Conservation (phyloP, 495 filamentous ascomycete genomes). For the Penicillium cataractarum region DNA sequence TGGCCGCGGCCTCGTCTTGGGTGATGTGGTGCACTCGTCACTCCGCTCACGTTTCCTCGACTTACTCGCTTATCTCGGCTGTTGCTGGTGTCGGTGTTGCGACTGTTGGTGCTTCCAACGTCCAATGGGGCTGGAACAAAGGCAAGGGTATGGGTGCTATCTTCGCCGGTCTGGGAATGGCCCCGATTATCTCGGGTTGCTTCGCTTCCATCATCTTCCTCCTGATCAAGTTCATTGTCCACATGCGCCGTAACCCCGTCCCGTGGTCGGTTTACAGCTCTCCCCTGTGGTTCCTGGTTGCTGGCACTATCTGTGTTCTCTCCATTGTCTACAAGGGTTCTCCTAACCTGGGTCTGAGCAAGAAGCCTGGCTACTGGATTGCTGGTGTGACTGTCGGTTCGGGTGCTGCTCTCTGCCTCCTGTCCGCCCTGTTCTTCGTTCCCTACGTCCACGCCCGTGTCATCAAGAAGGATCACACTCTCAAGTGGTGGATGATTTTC, state of each 20-base stretch:
- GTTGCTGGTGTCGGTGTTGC: conserved; percentile 66
- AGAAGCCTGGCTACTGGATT: conserved; percentile 60
- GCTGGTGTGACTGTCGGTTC: conserved; percentile 58
- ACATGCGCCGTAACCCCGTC: conserved; percentile 59
- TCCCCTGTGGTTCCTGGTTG: conserved; percentile 62
- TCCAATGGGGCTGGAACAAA: conserved; percentile 65
- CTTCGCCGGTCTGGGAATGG: conserved; percentile 64
- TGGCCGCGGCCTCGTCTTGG: conserved; percentile 57
- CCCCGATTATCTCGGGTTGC: conserved; percentile 58
- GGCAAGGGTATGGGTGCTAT: conserved; percentile 63
- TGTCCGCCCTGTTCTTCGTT: conserved; percentile 62
- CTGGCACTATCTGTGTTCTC: conserved; percentile 59
- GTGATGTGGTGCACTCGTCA: conserved; percentile 66
- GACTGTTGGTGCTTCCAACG: conserved; percentile 56
- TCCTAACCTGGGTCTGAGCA: conserved; percentile 55
- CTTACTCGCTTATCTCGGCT: conserved; percentile 65
- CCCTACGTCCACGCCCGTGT: conserved; percentile 58
- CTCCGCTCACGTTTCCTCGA: conserved; percentile 65
- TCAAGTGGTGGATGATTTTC: conserved; percentile 59
- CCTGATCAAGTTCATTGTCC: conserved; percentile 62
- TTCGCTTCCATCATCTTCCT: conserved; percentile 63
- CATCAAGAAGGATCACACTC: conserved; percentile 55
- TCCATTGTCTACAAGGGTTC: conserved; percentile 70
- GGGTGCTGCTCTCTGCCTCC: conserved; percentile 52
- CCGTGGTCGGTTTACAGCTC: conserved; percentile 60